Evolutionary conservation across 495 filamentous ascomycete species (phyloP).

Genomic region (Aspergillus baeticus): DNA sequence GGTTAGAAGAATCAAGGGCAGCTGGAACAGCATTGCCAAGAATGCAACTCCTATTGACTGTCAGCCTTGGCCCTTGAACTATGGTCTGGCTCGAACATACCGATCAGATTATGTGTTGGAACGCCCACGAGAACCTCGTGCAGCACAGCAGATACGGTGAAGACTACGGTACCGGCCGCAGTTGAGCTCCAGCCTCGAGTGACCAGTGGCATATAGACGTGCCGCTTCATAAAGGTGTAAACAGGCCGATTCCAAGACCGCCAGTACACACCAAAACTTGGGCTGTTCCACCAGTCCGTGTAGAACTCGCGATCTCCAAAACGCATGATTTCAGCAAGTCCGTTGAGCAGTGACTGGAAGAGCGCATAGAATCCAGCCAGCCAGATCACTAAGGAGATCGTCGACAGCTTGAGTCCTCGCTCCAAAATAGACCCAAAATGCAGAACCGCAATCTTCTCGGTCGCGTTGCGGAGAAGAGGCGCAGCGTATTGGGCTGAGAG

Average conservation of each 20-base stretch:
- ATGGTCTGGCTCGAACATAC: slow-evolving; percentile 40
- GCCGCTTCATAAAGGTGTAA: slow-evolving; percentile 90
- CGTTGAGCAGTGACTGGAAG: slow-evolving; percentile 88
- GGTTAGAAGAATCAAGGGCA: slow-evolving; percentile 83
- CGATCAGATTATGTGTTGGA: slow-evolving; percentile 92
- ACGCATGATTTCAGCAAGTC: slow-evolving; percentile 81
- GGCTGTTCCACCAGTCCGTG: slow-evolving; percentile 95
- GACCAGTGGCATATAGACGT: slow-evolving; percentile 83
- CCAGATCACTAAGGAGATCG: slow-evolving; percentile 93
- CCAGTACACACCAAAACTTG: slow-evolving; percentile 86
- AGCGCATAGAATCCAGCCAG: slow-evolving; percentile 94
- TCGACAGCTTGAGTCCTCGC: slow-evolving; percentile 89
- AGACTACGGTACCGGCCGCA: slow-evolving; percentile 73
- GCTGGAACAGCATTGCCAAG: slow-evolving; percentile 86
- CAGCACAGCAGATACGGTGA: slow-evolving; percentile 79
- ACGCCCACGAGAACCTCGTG: slow-evolving; percentile 93
- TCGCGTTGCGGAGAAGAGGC: slow-evolving; percentile 82
- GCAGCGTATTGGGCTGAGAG: slow-evolving; percentile 89
- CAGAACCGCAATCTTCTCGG: slow-evolving; percentile 79
- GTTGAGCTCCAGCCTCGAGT: slow-evolving; percentile 72
- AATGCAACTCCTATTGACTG: slow-evolving; percentile 73
- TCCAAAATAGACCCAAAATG: slow-evolving; percentile 82
- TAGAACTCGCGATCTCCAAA: slow-evolving; percentile 97
- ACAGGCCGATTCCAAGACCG: slow-evolving; percentile 96
- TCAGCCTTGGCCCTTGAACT: slow-evolving; percentile 13